These are phyloP conservation scores for Ruellia speciosa DNA, from an alignment of 305 asterid species.

Conservation along the genomic window DNA sequence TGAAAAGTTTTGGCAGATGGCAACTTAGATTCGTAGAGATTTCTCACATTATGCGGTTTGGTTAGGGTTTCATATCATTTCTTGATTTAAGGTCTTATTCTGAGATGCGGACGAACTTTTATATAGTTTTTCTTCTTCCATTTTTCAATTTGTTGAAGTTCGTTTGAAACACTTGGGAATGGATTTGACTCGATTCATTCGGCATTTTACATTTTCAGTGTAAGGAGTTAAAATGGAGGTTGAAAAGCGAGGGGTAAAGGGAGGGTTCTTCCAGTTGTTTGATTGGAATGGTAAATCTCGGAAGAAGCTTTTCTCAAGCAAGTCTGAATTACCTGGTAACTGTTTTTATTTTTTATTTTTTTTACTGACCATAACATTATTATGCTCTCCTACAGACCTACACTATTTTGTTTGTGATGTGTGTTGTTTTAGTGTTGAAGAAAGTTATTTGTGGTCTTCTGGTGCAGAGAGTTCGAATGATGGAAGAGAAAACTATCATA, in stretches of 20 bases:
- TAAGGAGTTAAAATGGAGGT: constrained; percentile 62
- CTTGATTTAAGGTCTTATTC: constrained; percentile 8
- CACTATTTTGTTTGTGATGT: not conserved
- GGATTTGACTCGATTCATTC: not conserved
- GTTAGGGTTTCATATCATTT: constrained; percentile 33
- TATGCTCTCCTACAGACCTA: too few relatives aligned
- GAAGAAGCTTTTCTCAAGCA: constrained; percentile 87
- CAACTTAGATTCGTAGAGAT: constrained; percentile 3
- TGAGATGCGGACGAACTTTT: too few relatives aligned
- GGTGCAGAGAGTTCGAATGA: constrained; percentile 56
- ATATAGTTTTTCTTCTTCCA: too few relatives aligned
- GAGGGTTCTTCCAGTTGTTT: constrained; percentile 87
- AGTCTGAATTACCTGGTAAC: constrained; percentile 71
- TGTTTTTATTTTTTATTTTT: constrained; percentile 9
- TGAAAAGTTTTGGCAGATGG: not conserved
- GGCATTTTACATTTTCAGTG: constrained; percentile 17
- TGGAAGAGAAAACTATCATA: constrained; percentile 46
- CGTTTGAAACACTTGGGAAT: too few relatives aligned
- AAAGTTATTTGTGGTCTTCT: constrained; percentile 18
- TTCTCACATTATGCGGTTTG: constrained; percentile 19
- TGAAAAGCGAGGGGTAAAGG: constrained; percentile 71
- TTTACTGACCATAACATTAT: not conserved
- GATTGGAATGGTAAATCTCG: constrained; percentile 94
- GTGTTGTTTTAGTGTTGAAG: constrained; percentile 13
- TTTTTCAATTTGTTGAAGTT: constrained; percentile 12